Percentiles rank a stretch among this genome's conserved stretches.
Conservation (phyloP, 1,139 yeast genomes). For the Suhomyces terraborum region DNA sequence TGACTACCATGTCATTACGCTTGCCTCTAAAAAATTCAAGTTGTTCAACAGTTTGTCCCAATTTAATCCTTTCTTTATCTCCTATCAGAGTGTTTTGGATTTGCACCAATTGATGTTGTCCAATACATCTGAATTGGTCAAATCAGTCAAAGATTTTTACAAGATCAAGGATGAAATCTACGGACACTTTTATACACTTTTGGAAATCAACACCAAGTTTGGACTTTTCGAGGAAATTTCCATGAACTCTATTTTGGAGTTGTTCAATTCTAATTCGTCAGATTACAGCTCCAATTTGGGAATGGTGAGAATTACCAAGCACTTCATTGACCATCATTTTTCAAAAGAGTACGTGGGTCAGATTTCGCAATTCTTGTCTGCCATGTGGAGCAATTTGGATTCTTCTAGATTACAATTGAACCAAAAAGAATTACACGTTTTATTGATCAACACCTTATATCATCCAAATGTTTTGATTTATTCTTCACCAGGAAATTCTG, state of each 20-base stretch:
- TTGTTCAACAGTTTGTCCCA: constrained; percentile 33
- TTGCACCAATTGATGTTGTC: constrained; percentile 25
- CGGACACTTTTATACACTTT: constrained; percentile 35
- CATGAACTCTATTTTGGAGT: constrained; percentile 15
- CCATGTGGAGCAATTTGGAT: constrained; percentile 61
- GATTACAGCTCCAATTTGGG: constrained; percentile 30
- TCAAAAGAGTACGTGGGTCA: constrained; percentile 13
- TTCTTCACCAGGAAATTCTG: constrained; percentile 26
- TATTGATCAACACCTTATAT: constrained; percentile 51
- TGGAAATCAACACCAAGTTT: constrained; percentile 9
- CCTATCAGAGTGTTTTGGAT: constrained; percentile 13
- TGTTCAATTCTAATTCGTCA: constrained; percentile 27
- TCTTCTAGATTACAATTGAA: constrained; percentile 64
- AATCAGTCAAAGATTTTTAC: constrained; percentile 39
- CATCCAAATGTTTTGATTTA: constrained; percentile 23
- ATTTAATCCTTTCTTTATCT: constrained; percentile 6
- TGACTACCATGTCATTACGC: constrained; percentile 29
- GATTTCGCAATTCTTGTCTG: constrained; percentile 35
- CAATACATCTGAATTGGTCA: constrained; percentile 27
- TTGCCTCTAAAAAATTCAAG: constrained; percentile 33
- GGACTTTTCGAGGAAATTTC: constrained; percentile 9
- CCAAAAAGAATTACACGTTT: constrained; percentile 64
- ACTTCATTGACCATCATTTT: constrained; percentile 16
- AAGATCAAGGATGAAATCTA: constrained; percentile 43
- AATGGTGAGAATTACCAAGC: constrained; percentile 21